These are phyloP conservation scores for Amphichorda felina DNA, from an alignment of 2,329 filamentous ascomycete species.

Conservation along the genomic window DNA sequence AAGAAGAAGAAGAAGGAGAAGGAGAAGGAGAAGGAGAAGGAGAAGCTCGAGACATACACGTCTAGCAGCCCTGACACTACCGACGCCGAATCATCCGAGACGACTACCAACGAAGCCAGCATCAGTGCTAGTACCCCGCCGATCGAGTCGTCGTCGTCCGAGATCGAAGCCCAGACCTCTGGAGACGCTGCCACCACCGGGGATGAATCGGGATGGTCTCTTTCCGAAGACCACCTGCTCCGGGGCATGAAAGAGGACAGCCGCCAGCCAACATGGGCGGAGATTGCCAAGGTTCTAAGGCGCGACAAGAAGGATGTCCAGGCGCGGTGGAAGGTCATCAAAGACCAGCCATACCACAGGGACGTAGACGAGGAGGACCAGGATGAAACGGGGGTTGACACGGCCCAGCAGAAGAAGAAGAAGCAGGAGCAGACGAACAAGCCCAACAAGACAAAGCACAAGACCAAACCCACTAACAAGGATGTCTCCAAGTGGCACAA, in stretches of 20 bases:
- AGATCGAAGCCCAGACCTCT: not conserved
- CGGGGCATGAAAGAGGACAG: constrained; percentile 19
- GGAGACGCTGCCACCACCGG: not conserved
- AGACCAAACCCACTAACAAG: constrained; percentile 4
- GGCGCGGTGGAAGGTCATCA: constrained; percentile 19
- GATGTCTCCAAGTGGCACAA: constrained; percentile 11
- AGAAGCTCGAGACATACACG: not conserved
- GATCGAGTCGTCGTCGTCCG: not conserved
- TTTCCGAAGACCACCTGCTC: constrained; percentile 22
- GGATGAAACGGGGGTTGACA: not conserved
- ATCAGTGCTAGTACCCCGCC: not conserved
- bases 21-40: not conserved
- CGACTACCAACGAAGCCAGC: not conserved
- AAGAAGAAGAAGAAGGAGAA: not conserved
- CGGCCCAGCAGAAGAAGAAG: constrained; percentile 2
- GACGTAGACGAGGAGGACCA: constrained; percentile 3
- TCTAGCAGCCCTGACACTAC: too few relatives aligned
- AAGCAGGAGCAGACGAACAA: constrained; percentile 2
- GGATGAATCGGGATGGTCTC: constrained; percentile 14
- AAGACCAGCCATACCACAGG: constrained; percentile 7
- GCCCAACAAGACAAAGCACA: constrained; percentile 2
- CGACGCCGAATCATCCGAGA: too few relatives aligned
- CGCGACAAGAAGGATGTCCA: constrained; percentile 15
- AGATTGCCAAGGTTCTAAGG: constrained; percentile 15
- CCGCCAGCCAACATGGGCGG: constrained; percentile 14